These are phyloP conservation scores for Mycothermus thermophilus DNA, from an alignment of 495 filamentous ascomycete genomes.

Conservation along the genomic window DNA sequence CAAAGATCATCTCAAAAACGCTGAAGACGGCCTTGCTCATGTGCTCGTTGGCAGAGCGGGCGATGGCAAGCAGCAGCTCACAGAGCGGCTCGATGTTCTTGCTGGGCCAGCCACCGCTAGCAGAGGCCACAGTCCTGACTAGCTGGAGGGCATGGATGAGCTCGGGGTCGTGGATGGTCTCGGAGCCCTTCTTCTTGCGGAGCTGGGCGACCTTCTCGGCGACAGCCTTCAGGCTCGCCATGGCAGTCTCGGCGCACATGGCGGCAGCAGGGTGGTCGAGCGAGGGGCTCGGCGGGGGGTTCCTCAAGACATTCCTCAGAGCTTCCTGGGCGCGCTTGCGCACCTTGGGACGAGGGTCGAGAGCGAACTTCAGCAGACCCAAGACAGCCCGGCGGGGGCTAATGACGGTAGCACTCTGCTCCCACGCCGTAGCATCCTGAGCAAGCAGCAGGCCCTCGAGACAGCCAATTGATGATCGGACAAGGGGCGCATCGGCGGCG, in stretches of 20 bases:
- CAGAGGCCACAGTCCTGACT: slow-evolving; percentile 70
- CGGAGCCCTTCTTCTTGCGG: slow-evolving; percentile 51
- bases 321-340: slow-evolving; percentile 90
- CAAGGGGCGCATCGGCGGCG: slow-evolving; percentile 76
- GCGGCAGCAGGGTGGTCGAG: slow-evolving; percentile 86
- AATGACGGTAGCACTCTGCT: slow-evolving; percentile 65
- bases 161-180: slow-evolving; percentile 54
- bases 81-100: slow-evolving; percentile 86
- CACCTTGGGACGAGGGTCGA: slow-evolving; percentile 88
- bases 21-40: slow-evolving; percentile 93
- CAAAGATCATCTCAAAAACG: slow-evolving; percentile 91
- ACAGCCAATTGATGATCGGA: slow-evolving; percentile 82
- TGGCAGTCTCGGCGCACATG: slow-evolving; percentile 84
- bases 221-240: slow-evolving; percentile 59
- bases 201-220: slow-evolving; percentile 43
- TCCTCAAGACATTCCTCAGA: slow-evolving; percentile 64
- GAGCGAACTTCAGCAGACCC: slow-evolving; percentile 66
- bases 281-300: slow-evolving; percentile 74
- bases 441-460: slow-evolving; percentile 76
- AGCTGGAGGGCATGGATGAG: slow-evolving; percentile 86
- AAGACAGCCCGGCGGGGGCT: slow-evolving; percentile 80
- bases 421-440: slow-evolving; percentile 80
- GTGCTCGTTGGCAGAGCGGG: slow-evolving; percentile 78
- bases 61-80: slow-evolving; percentile 75
- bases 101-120: slow-evolving; percentile 92